Evolutionary conservation across 768 basidiomycete species (phyloP).

Genomic region (Boletellus ananiceps): DNA sequence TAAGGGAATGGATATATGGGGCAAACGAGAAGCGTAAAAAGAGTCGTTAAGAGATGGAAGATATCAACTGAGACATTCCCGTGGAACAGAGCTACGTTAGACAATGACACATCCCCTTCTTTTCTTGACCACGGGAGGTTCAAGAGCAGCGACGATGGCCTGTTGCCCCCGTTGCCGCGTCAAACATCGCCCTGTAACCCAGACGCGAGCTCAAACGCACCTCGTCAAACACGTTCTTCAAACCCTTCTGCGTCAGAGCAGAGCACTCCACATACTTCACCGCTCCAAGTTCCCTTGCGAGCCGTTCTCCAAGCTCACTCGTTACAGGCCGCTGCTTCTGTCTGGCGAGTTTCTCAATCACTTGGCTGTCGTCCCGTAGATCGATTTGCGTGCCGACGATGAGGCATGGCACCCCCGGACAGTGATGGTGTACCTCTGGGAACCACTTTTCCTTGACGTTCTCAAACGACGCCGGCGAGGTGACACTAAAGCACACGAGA

Average conservation of each 20-base stretch:
- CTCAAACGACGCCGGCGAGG: slow-evolving; percentile 96
- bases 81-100: slow-evolving; percentile 42
- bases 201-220: slow-evolving; percentile 42
- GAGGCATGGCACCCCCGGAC: slow-evolving; percentile 97
- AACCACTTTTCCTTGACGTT: slow-evolving; percentile 99
- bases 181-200: slow-evolving; percentile 2
- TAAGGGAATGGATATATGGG: slow-evolving; percentile 33
- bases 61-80: slow-evolving; percentile 29
- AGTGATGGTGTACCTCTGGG: slow-evolving; percentile 99
- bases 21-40: slow-evolving; percentile 28
- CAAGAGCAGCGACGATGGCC: slow-evolving; percentile 98
- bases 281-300: slow-evolving; percentile 95
- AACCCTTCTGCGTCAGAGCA: slow-evolving; percentile 96
- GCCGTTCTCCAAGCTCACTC: slow-evolving; percentile 83
- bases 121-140: slow-evolving; percentile 90
- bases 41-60: slow-evolving; percentile 34
- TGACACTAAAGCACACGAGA: slow-evolving; percentile 98
- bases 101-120: slow-evolving; percentile 79
- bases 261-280: slow-evolving; percentile 99
- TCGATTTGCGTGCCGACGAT: slow-evolving; percentile 99
- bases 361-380: slow-evolving; percentile 87
- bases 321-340: slow-evolving; percentile 96
- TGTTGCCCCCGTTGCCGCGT: slow-evolving; percentile 9
- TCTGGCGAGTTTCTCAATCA: slow-evolving; percentile 90
- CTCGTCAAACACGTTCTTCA: slow-evolving; percentile 99